Evolutionary conservation across 139 green algal genomes (phyloP), one percentile per base, ranked within the genome.

Genomic region (Haematococcus sp.): DNA sequence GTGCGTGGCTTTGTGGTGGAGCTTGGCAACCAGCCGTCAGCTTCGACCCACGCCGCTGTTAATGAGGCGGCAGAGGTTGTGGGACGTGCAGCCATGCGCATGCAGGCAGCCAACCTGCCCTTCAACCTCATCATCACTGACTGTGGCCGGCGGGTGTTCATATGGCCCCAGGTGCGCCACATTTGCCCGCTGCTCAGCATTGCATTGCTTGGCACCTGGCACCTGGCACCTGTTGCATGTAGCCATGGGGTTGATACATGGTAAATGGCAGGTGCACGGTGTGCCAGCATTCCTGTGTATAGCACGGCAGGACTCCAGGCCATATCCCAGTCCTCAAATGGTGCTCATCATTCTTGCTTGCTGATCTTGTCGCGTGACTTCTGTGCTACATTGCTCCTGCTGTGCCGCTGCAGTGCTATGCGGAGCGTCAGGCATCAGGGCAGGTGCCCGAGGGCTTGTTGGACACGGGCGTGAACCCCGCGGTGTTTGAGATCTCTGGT

Each of bases 121-220:
- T 95, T 97, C 91, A 99, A 99, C 84, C 44, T 98, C n/a, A 85
- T 99, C 63, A 90, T 99, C 27, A 83, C 82, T 9, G 96, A 98
- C 75, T 81, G 83, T 34, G 96, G 96, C 35, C 74, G 77, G 22
- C 78, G 93, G 16, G 87, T 98, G 1, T 99, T 98, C 79, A 74
- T 99, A 0, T 93, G 89, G 34, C 91, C 91, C 35, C 86, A 86
- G 71, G 78, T 84, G 44, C 44, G 68, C 11, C 11, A 11, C 40
- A 49, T 7, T 49, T 7, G 7, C 40, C 11, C 7, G 11, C 40
- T 11, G 7, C 7, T 11, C 7, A 7, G 7, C 40, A 7, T 11
- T 49, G 40, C 11, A 49, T 49, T 49, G 40, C 40, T 11, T 11
- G 7, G 7, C 40, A 7, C 40, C 40, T 11, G 7, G 40, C 11